Percentiles rank a stretch among this genome's conserved stretches.
These are phyloP conservation scores for Poteriospumella lacustris DNA, from an alignment of 108 stramenopile genomes.

Conservation along the genomic window DNA sequence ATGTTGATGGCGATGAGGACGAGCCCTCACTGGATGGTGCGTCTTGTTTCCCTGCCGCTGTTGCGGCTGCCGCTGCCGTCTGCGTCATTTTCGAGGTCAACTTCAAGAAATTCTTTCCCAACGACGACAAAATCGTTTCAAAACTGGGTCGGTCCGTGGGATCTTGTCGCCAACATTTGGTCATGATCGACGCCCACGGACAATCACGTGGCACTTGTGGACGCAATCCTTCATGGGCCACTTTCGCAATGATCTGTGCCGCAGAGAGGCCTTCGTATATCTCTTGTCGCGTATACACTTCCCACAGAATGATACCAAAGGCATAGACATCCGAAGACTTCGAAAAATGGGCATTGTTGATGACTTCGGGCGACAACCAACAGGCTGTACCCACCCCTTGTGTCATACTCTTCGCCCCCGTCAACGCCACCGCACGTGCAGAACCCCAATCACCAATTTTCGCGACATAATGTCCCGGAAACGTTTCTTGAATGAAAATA, in stretches of 20 bases:
- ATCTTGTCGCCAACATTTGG: constrained; percentile 83
- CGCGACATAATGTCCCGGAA: constrained; percentile 28
- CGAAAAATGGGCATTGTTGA: constrained; percentile 49
- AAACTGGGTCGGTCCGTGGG: constrained; percentile 74
- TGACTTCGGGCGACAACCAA: constrained; percentile 94
- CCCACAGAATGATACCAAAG: constrained; percentile 92
- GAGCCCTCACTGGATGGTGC: no score
- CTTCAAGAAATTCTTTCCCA: not conserved
- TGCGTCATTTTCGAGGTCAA: not conserved
- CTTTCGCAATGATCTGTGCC: constrained; percentile 86
- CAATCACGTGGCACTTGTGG: constrained; percentile 76
- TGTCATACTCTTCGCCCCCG: constrained; percentile 69
- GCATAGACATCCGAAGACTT: constrained; percentile 78
- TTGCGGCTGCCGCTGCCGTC: not conserved
- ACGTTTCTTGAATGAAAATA: constrained; percentile 76
- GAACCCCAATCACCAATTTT: constrained; percentile 95
- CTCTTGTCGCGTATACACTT: constrained; percentile 84
- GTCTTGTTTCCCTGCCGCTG: no score
- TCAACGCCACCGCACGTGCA: constrained; percentile 65
- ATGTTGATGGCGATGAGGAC: no score
- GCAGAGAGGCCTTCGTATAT: constrained; percentile 82
- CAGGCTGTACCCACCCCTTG: constrained; percentile 95
- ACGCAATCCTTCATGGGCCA: constrained; percentile 84
- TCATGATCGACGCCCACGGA: constrained; percentile 86
- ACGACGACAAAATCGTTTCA: constrained; percentile 45